These are phyloP conservation scores for Colletotrichum filicis DNA, from an alignment of 2,329 filamentous ascomycete species.

Conservation along the genomic window DNA sequence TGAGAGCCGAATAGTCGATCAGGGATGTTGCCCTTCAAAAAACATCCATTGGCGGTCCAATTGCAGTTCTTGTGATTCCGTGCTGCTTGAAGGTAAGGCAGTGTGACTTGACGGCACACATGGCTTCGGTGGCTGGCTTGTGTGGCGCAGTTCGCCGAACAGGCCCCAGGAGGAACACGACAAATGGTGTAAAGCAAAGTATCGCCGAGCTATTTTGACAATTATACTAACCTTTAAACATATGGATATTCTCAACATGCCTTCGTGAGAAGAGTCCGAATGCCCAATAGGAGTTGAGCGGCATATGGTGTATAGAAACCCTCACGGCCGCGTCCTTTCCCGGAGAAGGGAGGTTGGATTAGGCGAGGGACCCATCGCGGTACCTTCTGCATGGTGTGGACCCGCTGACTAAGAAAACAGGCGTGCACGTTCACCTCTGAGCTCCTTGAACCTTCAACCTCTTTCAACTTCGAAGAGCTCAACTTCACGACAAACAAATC, in stretches of 20 bases:
- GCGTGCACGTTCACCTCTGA: slow-evolving; percentile 22
- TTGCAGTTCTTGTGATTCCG: too few species aligned
- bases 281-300: not conserved
- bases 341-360: not conserved
- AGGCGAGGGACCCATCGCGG: not conserved
- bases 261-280: not conserved
- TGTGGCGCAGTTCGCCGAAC: too few species aligned
- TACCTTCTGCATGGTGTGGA: not conserved
- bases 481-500: slow-evolving; percentile 21
- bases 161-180: too few species aligned
- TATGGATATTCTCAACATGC: not conserved
- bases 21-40: too few species aligned
- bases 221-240: too few species aligned
- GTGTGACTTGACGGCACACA: too few species aligned
- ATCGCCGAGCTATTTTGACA: too few species aligned
- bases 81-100: too few species aligned
- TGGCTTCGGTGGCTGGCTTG: too few species aligned
- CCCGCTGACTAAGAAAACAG: slow-evolving; percentile 20
- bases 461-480: slow-evolving; percentile 15
- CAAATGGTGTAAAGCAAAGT: not conserved
- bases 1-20: too few species aligned
- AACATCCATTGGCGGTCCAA: too few species aligned
- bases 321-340: not conserved
- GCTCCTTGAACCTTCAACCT: slow-evolving; percentile 31
- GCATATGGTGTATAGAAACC: not conserved